Base-by-base conservation (phyloP, 139 green algal species). In the Trebouxia sp. region DNA sequence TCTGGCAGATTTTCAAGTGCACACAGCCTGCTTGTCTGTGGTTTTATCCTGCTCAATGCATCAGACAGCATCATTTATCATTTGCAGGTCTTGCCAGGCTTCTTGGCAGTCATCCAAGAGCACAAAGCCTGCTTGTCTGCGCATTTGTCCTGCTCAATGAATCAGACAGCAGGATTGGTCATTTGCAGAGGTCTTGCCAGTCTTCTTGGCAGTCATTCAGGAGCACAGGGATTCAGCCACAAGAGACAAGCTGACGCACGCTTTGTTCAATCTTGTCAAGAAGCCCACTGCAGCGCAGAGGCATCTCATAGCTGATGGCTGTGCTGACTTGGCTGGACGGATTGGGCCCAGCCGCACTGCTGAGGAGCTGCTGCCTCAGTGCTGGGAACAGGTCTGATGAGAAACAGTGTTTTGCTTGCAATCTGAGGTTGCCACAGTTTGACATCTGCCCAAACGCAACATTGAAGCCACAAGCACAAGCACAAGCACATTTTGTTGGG, bases 201-300 rank as follows among this genome's bases (percentile, higher is more conserved):
- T 81, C 56, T 53, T 85, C 8, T 9, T 82, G 74, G 74, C 58
- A 28, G 28, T 85, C 30, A 75, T 75, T 9, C 58, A 78, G 45
- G 74, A 81, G 81, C 74, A 81, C 42, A 37, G 65, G 15, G 66
- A 77, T 67, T 43, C 56, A 37, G 42, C 0, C 12, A 41, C 45
- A 4, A 51, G 74, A 12, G 74, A 81, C 58, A 37, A 32, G 35
- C 74, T 75, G 1, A 35, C 42, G 22, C 74, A 78, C 30, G 26
- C 32, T 12, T 77, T 85, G 56, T 85, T 81, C 74, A 81, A 81
- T 35, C 58, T 85, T 42, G 47, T 85, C 28, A 81, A 81, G 74
- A 81, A 78, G 43, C 81, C 81, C 47, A 85, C 26, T 11, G 5
- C 56, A 28, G 62, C 35, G 30, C 81, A 85, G 74, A 39, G 55